Evolutionary conservation across 768 basidiomycete genomes (phyloP).

Genomic region (Suillus sp.): DNA sequence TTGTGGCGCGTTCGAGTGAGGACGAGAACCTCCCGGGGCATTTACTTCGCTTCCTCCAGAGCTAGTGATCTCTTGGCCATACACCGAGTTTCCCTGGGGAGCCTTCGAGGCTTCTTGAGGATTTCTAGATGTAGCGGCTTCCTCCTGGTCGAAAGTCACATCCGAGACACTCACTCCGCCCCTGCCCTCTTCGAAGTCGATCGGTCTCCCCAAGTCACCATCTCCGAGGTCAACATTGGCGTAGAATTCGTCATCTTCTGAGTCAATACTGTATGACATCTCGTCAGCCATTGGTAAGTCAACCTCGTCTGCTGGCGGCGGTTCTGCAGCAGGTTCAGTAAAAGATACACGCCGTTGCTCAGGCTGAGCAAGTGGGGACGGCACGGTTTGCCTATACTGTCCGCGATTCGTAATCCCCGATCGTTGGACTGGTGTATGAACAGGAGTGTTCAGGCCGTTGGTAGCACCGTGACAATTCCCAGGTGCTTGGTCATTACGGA

Average conservation of each 20-base stretch:
- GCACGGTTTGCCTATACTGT: constrained; percentile 4
- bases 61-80: neutral
- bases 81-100: neutral
- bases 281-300: constrained; percentile 22
- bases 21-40: neutral
- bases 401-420: constrained; percentile 12
- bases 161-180: constrained; percentile 21
- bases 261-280: constrained; percentile 51
- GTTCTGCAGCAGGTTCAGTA: constrained; percentile 9
- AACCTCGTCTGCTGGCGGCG: constrained; percentile 2
- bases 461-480: neutral
- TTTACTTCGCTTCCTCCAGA: neutral
- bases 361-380: constrained; percentile 17
- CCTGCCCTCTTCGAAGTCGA: constrained; percentile 43
- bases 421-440: constrained; percentile 33
- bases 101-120: neutral
- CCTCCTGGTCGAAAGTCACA: neutral
- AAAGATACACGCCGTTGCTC: constrained; percentile 21
- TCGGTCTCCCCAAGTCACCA: constrained; percentile 40
- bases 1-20: neutral
- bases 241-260: constrained; percentile 69
- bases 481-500: neutral
- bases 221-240: constrained; percentile 57
- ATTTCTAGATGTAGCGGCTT: neutral
- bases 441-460: constrained; percentile 35